Conservation (phyloP, 148 eudicot genomes). For the Nyssa sinensis region DNA sequence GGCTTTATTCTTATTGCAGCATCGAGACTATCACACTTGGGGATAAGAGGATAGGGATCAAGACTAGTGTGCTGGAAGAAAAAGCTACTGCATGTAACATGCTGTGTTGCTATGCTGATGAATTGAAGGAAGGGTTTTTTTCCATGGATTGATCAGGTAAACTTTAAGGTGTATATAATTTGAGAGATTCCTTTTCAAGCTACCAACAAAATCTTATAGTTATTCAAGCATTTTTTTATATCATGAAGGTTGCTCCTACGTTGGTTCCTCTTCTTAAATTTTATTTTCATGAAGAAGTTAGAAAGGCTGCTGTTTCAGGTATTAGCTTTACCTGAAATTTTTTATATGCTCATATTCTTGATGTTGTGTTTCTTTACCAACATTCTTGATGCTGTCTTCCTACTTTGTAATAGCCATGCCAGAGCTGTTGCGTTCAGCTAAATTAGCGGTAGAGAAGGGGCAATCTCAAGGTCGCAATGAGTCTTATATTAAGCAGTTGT, state of each 20-base stretch:
- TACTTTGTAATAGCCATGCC: constrained; percentile 80
- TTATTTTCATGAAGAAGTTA: constrained; percentile 87
- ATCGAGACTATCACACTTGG: constrained; percentile 94
- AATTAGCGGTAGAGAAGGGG: constrained; percentile 82
- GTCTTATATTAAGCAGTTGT: constrained; percentile 75
- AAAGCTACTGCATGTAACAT: constrained; percentile 91
- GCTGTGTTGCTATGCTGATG: constrained; percentile 88
- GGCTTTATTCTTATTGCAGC: constrained; percentile 35
- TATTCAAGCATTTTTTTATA: too few species aligned
- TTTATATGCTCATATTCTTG: background rate
- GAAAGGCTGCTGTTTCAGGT: constrained; percentile 92
- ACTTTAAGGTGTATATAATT: background rate
- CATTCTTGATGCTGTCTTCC: background rate
- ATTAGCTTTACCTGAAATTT: background rate
- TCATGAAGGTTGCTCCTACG: constrained; percentile 69
- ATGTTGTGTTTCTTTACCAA: too few species aligned
- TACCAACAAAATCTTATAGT: too few species aligned
- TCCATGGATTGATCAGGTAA: constrained; percentile 95
- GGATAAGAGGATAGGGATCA: constrained; percentile 88
- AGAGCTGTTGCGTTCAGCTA: constrained; percentile 77
- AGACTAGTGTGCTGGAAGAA: constrained; percentile 86
- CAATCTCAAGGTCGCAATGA: constrained; percentile 72
- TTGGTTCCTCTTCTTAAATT: constrained; percentile 86
- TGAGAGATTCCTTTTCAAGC: too few species aligned
- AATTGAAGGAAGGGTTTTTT: constrained; percentile 87